A percentile compares a stretch with the other conserved stretches of the same genome.
phyloP scores from a whole-genome alignment of 176 grass and related monocot species.

The Rhynchospora breviuscula region DNA sequence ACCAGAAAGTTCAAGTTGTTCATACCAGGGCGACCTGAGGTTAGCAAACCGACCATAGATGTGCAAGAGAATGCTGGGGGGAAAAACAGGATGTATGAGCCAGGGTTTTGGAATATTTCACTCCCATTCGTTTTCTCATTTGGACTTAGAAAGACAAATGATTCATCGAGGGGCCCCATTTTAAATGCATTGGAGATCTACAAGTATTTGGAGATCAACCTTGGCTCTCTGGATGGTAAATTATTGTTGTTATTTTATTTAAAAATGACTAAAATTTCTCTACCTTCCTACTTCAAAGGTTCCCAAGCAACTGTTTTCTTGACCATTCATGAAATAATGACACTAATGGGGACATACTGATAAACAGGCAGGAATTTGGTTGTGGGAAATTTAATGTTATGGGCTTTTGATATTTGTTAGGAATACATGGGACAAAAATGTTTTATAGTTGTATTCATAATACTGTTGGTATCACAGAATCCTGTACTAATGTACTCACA shows the following conservation, averaged over 20 bases:
- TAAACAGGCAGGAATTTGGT: neutral
- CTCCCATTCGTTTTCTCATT: conserved; percentile 95
- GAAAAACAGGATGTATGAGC: conserved; percentile 84
- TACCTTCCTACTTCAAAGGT: neutral
- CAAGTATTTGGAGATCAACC: conserved; percentile 66
- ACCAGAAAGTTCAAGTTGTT: conserved; percentile 92
- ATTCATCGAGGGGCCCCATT: conserved; percentile 83
- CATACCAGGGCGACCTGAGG: conserved; percentile 62
- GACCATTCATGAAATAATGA: neutral
- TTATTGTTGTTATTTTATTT: conserved; percentile 2
- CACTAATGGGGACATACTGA: no score
- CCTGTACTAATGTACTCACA: neutral
- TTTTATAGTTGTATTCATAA: neutral
- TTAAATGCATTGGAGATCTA: conserved; percentile 96
- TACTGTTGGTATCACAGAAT: neutral
- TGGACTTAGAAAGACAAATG: conserved; percentile 74
- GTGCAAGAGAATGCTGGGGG: conserved; percentile 96
- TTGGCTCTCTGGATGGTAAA: conserved; percentile 92
- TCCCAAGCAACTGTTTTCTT: neutral
- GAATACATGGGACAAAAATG: neutral
- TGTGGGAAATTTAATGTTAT: neutral
- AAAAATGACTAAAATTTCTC: neutral
- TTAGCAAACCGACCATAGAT: conserved; percentile 88
- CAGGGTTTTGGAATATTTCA: conserved; percentile 67
- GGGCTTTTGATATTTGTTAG: neutral